These are phyloP conservation scores for Batrachochytrium dendrobatidis DNA, from an alignment of 371 early-diverging fungal genomes.

Conservation along the genomic window DNA sequence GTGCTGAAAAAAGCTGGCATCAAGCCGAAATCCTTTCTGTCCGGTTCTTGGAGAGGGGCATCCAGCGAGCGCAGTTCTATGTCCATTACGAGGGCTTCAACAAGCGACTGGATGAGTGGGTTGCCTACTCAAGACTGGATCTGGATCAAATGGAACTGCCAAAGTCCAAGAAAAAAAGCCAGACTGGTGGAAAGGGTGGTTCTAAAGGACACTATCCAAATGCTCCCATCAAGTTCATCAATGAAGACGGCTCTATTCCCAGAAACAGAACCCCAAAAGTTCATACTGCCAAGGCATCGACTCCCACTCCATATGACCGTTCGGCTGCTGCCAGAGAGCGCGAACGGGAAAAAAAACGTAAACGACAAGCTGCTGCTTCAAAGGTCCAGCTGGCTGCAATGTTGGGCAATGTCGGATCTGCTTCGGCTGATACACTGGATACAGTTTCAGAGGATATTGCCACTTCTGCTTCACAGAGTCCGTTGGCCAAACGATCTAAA, in stretches of 20 bases:
- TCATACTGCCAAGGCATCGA: neutral
- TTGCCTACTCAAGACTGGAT: constrained; percentile 63
- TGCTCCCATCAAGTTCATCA: no score
- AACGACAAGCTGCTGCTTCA: no score
- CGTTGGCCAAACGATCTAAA: no score
- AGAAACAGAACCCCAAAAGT: neutral
- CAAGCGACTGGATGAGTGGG: constrained; percentile 99
- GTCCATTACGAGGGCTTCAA: constrained; percentile 98
- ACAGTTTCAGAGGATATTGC: no score
- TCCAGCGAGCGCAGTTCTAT: constrained; percentile 72
- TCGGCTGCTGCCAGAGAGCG: constrained; percentile 5
- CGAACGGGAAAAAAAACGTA: constrained; percentile 6
- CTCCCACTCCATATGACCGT: neutral
- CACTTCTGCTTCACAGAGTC: no score
- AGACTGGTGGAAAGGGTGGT: constrained; percentile 1
- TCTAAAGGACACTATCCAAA: neutral
- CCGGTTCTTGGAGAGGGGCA: constrained; percentile 36
- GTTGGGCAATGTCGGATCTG: no score
- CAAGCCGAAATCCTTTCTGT: constrained; percentile 91
- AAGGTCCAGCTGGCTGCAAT: no score
- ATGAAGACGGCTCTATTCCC: no score
- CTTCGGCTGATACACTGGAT: no score
- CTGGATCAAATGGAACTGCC: constrained; percentile 59
- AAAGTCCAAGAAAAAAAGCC: constrained; percentile 51
- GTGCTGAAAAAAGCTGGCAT: constrained; percentile 55